Evolutionary conservation across 169 alveolate species (phyloP).

Genomic region (Cryptosporidium sp.): DNA sequence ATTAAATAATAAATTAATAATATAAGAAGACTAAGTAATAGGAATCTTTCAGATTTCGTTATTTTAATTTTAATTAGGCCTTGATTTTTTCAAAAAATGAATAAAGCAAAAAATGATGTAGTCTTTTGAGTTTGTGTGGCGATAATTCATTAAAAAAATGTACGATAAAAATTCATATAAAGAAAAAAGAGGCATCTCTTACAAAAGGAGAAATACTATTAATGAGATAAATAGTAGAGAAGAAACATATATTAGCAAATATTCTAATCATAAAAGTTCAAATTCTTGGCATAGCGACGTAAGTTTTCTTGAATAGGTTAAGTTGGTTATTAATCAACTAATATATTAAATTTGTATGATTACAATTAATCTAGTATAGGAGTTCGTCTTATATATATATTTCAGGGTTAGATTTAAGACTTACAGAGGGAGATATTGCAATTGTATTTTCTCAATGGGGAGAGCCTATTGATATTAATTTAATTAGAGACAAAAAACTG

Average conservation of each 20-base stretch:
- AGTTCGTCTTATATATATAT: conserved; percentile 86
- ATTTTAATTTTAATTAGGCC: too few relatives aligned
- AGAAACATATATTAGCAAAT: background rate
- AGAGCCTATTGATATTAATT: conserved; percentile 95
- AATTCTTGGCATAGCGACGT: conserved; percentile 35
- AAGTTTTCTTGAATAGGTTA: conserved; percentile 4
- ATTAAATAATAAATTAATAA: too few relatives aligned
- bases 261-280: background rate
- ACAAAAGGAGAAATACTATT: background rate
- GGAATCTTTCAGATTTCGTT: background rate
- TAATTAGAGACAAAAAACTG: conserved; percentile 94
- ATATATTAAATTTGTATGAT: too few relatives aligned
- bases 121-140: background rate
- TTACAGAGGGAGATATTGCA: conserved; percentile 98
- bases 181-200: background rate
- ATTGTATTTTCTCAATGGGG: conserved; percentile 97
- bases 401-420: conserved; percentile 91
- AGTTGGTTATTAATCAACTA: background rate
- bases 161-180: background rate
- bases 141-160: background rate
- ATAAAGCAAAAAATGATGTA: too few relatives aligned
- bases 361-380: conserved; percentile 77
- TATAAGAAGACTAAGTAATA: too few relatives aligned
- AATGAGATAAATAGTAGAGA: background rate
- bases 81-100: background rate